Evolutionary conservation across 2,329 filamentous ascomycete genomes (phyloP).

Genomic region (Hypoxylon sp.): DNA sequence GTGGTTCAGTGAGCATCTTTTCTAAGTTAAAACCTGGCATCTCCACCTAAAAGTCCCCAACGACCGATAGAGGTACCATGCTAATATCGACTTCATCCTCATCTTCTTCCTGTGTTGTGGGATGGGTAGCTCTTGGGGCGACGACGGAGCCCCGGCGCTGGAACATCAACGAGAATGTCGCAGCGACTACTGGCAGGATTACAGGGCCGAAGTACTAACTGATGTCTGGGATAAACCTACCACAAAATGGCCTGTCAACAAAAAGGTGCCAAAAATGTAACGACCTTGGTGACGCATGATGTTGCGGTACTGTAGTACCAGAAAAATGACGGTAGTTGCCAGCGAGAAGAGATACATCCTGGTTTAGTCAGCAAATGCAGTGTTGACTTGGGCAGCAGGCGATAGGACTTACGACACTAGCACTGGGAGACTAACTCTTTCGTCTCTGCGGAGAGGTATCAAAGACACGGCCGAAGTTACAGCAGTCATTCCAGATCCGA

Average conservation of each 20-base stretch:
- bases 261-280: too few species aligned
- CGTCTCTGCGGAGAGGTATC: background rate
- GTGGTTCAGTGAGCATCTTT: background rate
- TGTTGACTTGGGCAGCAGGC: background rate
- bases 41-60: background rate
- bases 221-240: background rate
- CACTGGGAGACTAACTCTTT: background rate
- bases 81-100: background rate
- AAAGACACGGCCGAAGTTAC: background rate
- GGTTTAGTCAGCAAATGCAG: background rate
- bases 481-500: background rate
- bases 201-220: background rate
- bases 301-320: background rate
- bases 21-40: background rate
- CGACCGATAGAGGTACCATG: background rate
- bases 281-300: background rate
- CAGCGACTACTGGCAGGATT: background rate
- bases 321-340: background rate
- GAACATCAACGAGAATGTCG: background rate
- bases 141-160: background rate
- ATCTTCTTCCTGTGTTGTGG: background rate
- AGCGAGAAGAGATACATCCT: background rate
- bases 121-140: background rate
- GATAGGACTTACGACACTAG: background rate
- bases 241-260: background rate